These are phyloP conservation scores for Crotalaria pallida DNA, from an alignment of 306 rosid genomes.

Conservation along the genomic window DNA sequence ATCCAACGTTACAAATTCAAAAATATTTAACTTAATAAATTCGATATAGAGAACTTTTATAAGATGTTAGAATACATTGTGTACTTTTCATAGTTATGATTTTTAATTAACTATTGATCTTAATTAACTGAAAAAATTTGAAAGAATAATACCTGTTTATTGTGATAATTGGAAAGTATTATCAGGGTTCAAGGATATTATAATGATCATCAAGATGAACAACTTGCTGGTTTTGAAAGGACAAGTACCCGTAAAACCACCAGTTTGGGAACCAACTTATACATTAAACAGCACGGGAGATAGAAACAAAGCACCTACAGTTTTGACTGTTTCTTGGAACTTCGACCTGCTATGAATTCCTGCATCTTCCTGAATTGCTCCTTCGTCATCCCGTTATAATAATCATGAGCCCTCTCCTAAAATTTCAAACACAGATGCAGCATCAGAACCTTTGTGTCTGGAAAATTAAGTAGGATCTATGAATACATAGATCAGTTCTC, in stretches of 20 bases:
- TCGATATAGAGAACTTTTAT: no score
- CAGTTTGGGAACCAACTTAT: not conserved
- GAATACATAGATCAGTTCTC: no score
- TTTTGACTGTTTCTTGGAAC: constrained; percentile 70
- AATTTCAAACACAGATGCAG: not conserved
- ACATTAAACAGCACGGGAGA: constrained; percentile 14
- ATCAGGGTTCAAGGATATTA: not conserved
- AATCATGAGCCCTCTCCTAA: constrained; percentile 78
- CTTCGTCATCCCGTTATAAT: constrained; percentile 79
- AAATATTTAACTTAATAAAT: no score
- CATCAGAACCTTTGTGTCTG: no score
- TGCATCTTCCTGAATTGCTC: constrained; percentile 86
- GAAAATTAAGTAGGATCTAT: no score
- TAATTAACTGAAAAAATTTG: not conserved
- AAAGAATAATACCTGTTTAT: not conserved
- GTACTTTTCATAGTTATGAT: no score
- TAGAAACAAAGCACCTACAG: constrained; percentile 34
- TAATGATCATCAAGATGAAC: not conserved
- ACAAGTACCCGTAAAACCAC: not conserved
- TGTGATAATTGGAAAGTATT: not conserved
- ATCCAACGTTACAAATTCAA: no score
- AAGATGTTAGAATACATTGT: no score
- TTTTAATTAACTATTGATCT: not conserved
- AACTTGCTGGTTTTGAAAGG: not conserved
- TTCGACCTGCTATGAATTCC: constrained; percentile 76